Conservation (phyloP, 179 eudicot genomes). For the Monotropa hypopitys region DNA sequence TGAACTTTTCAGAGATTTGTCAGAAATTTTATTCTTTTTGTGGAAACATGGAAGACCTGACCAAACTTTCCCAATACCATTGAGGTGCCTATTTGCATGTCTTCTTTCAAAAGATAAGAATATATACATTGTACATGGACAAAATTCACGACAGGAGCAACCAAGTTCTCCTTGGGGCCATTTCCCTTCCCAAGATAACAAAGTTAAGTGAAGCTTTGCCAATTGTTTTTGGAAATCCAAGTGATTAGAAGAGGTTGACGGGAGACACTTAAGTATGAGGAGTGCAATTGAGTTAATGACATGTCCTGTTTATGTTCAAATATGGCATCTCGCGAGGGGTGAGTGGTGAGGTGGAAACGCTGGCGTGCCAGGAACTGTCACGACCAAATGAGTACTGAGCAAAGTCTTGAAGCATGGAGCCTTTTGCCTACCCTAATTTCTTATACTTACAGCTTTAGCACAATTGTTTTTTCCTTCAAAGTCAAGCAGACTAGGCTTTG, state of each 20-base stretch:
- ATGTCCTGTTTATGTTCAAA: no score
- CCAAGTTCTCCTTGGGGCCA: neutral
- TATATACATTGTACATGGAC: neutral
- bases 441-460: no score
- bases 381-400: neutral
- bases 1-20: neutral
- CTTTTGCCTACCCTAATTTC: no score
- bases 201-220: neutral
- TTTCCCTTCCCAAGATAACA: neutral
- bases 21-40: neutral
- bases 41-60: neutral
- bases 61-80: neutral
- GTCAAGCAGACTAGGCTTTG: neutral
- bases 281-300: neutral
- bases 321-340: no score
- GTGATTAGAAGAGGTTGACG: neutral
- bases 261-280: neutral
- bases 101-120: neutral
- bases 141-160: neutral
- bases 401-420: no score
- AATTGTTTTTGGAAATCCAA: neutral
- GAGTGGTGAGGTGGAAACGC: no score
- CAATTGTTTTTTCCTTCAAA: no score
- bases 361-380: no score
- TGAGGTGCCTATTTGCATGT: neutral